Conservation (phyloP, 1,139 yeast species). For the Lodderomyces orthopsilosis region DNA sequence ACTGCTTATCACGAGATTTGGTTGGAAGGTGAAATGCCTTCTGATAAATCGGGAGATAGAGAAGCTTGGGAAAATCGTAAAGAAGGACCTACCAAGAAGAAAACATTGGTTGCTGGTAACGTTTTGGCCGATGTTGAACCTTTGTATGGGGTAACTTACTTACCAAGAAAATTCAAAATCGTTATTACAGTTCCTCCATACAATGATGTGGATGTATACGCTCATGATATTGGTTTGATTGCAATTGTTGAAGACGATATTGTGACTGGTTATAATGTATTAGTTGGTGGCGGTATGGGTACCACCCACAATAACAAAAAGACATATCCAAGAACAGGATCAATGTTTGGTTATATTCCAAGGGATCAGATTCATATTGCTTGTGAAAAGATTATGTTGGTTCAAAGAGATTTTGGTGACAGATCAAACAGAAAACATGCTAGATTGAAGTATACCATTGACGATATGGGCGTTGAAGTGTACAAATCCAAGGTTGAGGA, state of each 20-base stretch:
- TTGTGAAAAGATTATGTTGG: slow-evolving; percentile 89
- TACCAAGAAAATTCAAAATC: slow-evolving; percentile 95
- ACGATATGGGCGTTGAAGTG: slow-evolving; percentile 82
- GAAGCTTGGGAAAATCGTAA: slow-evolving; percentile 71
- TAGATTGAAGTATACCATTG: slow-evolving; percentile 94
- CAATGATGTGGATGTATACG: slow-evolving; percentile 96
- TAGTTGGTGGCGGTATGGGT: slow-evolving; percentile 99
- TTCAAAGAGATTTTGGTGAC: slow-evolving; percentile 94
- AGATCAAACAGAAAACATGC: slow-evolving; percentile 97
- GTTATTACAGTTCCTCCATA: slow-evolving; percentile 95
- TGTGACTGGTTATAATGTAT: slow-evolving; percentile 76
- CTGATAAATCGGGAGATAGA: slow-evolving; percentile 66
- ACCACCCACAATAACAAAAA: slow-evolving; percentile 94
- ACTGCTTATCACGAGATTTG: slow-evolving; percentile 97
- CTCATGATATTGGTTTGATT: slow-evolving; percentile 90
- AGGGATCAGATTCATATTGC: slow-evolving; percentile 69
- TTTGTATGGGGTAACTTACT: slow-evolving; percentile 76
- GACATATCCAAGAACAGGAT: slow-evolving; percentile 95
- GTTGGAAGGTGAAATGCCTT: slow-evolving; percentile 83
- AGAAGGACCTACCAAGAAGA: slow-evolving; percentile 76
- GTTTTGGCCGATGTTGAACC: slow-evolving; percentile 87
- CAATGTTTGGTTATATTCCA: slow-evolving; percentile 73
- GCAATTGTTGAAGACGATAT: slow-evolving; percentile 75
- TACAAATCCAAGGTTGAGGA: slow-evolving; percentile 83
- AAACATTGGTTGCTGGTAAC: slow-evolving; percentile 82